Base-by-base conservation (phyloP, 345 rosid genomes). In the Boechera stricta region DNA sequence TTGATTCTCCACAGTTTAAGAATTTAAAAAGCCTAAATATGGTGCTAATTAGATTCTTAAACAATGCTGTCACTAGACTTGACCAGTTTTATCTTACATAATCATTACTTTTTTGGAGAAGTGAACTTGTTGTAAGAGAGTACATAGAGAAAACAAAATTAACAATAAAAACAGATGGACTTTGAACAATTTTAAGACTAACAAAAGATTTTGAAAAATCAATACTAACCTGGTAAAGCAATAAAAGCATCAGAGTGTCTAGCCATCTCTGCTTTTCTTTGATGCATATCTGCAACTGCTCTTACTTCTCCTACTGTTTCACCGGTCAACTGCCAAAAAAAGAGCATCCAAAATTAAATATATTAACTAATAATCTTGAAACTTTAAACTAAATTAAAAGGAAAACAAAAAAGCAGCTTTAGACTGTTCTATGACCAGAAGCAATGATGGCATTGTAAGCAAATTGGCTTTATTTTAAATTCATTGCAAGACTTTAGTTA, bases 201-300 rank as follows among this genome's bases (percentile, higher is more conserved):
- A 35, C 38, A 33, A 63, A 73, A 61, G 29, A 15, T 16, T 28
- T 42, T 10, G 10, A 28, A 12, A 21, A 21, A 18, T 63, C 61
- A 79, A 67, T 48, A 84, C 88, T 71, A 83, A 94, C 98, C 98
- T 83, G 98, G 98, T 77, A 94, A 90, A 81, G 98, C 98, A 85
- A 94, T 92, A 84, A 94, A 94, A 76, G 95, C 98, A 88, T 94
- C 95, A 74, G 98, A 94, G 85, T 92, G 98, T 91, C 85, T 94
- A 77, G 98, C 93, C 98, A 94, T 94, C 91, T 94, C 98, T 36
- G 97, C 98, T 79, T 94, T 94, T 82, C 98, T 89, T 86, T 94
- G 98, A 77, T 94, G 98, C 98, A 94, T 94, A 77, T 82, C 98
- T 80, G 98, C 96, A 65, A 94, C 98, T 59, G 98, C 98, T 88